These are phyloP conservation scores for Chrysoporthe cubensis DNA, from an alignment of 2,329 filamentous ascomycete genomes.

Conservation along the genomic window DNA sequence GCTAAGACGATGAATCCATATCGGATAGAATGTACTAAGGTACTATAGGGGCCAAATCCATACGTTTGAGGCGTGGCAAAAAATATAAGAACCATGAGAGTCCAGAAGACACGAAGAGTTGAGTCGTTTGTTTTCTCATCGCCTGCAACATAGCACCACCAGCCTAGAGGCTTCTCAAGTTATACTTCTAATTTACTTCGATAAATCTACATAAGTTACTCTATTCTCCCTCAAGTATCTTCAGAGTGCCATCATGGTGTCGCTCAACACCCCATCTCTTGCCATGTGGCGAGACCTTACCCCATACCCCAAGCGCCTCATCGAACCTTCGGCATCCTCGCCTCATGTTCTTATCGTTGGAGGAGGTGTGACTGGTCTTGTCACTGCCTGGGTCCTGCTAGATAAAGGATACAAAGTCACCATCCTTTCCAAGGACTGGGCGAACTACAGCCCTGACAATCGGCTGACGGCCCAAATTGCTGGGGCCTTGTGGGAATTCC, in stretches of 20 bases:
- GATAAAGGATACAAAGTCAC: constrained; percentile 50
- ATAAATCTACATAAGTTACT: neutral
- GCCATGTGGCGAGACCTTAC: constrained; percentile 28
- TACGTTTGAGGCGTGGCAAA: neutral
- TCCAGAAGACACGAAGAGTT: neutral
- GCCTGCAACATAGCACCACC: neutral
- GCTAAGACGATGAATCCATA: neutral
- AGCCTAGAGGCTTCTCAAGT: neutral
- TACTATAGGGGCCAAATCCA: neutral
- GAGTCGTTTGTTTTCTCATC: neutral
- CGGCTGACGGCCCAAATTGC: constrained; percentile 52
- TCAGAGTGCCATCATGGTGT: constrained; percentile 16
- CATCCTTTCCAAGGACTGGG: constrained; percentile 48
- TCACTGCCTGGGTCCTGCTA: constrained; percentile 47
- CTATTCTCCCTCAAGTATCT: no score
- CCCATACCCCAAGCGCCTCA: constrained; percentile 23
- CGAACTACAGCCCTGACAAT: constrained; percentile 37
- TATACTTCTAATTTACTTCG: neutral
- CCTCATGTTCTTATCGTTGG: constrained; percentile 26
- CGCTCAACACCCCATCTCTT: constrained; percentile 19
- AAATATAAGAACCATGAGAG: neutral
- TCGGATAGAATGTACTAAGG: neutral
- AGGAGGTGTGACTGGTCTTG: constrained; percentile 34
- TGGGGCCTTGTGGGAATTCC: constrained; percentile 51
- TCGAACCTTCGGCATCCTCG: constrained; percentile 19